Evolutionary conservation across 73 alveolate species (phyloP).

Genomic region (Paramecium biaurelia): DNA sequence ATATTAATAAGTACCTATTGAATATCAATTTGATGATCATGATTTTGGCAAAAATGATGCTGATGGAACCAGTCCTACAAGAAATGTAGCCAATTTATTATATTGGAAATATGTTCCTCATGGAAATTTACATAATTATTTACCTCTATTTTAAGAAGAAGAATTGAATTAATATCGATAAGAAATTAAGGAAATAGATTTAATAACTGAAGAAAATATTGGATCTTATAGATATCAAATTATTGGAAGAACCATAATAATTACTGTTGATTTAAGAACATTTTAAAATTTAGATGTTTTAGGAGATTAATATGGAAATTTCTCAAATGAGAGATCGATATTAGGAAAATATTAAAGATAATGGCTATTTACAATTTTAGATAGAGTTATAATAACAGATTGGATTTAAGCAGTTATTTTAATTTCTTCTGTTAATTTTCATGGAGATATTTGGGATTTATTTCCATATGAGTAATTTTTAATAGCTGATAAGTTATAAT

Average conservation of each 20-base stretch:
- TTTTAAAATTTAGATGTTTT: not conserved
- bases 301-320: not conserved
- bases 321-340: not conserved
- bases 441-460: not conserved
- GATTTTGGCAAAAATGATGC: slow-evolving; percentile 38
- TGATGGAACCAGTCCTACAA: slow-evolving; percentile 6
- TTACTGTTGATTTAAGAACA: slow-evolving; percentile 1
- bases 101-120: slow-evolving; percentile 41
- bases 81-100: not conserved
- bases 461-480: not conserved
- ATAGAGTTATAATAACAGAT: not conserved
- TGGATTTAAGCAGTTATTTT: not conserved
- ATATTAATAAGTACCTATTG: slow-evolving; percentile 17
- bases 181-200: not conserved
- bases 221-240: slow-evolving; percentile 11
- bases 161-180: not conserved
- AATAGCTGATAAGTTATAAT: not conserved
- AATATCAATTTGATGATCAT: slow-evolving; percentile 48
- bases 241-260: not conserved
- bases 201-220: not conserved
- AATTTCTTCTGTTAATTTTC: not conserved
- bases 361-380: not conserved
- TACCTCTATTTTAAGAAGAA: not conserved
- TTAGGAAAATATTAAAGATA: slow-evolving; percentile 6
- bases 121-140: not conserved